Base-by-base conservation (phyloP, 768 basidiomycete species). In the Rhodocollybia butyracea region DNA sequence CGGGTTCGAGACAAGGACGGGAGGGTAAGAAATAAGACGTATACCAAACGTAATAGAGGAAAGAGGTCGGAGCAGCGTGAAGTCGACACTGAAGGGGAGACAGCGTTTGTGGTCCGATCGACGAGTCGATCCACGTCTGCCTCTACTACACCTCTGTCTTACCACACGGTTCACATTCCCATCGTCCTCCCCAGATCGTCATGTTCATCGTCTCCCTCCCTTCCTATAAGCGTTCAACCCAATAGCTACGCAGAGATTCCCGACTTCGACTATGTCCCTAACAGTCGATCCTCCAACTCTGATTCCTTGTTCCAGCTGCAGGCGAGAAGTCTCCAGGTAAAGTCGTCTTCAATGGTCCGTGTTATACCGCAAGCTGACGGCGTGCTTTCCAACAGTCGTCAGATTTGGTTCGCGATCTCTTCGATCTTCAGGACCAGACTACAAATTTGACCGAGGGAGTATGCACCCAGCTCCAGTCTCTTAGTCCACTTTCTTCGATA, bases 161-260 rank as follows among this genome's bases (percentile, higher is more conserved):
- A 80, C 60, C 87, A 89, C 69, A 76, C 79, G 0, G 87, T 90
- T 63, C 81, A 81, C 65, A 76, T 89, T 38, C 88, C 88, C 24
- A 81, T 78, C 59, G 78, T 90, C n/a, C 79, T 77, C 64, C 69
- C 71, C 27, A 24, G 39, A 1, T 81, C 84, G 4, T 84, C 85
- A 13, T 85, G 81, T 65, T 83, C 85, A 11, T 76, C 82, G 11
- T 86, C 55, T 30, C 84, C 84, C 12, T 79, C 82, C 12, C 71
- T 77, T 3, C 77, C 77, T 34, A 79, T 85, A 73, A n/a, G n/a
- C n/a, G n/a, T n/a, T n/a, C n/a, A n/a, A n/a, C n/a, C n/a, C n/a
- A n/a, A n/a, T n/a, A n/a, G n/a, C n/a, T n/a, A n/a, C n/a, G n/a
- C n/a, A n/a, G n/a, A n/a, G n/a, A n/a, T n/a, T n/a, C n/a, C n/a